Base-by-base conservation (phyloP, 306 rosid genomes). In the Fragaria vesca region DNA sequence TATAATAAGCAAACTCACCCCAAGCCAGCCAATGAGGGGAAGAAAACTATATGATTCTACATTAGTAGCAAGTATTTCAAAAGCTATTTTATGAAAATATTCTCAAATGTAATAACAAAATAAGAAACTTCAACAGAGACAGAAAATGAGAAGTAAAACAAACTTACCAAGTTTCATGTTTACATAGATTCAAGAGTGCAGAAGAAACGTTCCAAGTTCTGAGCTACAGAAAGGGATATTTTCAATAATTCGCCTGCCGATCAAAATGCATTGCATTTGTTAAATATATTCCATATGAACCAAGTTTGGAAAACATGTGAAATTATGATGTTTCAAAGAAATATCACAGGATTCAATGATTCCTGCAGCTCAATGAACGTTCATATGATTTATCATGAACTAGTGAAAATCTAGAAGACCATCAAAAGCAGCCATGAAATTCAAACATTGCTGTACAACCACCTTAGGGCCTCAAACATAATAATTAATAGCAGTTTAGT, bases 121-220 rank as follows among this genome's bases (percentile, higher is more conserved):
- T 55, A 36, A 16, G 38, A 6, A 34, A 6, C 18, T 72, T 72
- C 76, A 50, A 50, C 3, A 20, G 60, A 54, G 47, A 52, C 66
- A 42, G 51, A 68, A 43, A 2, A 43, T 43, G 52, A 21, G 54
- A 68, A 43, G 3, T 43, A 45, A 38, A 38, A 6, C 48, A 52
- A 32, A 15, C 26, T 85, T 90, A 92, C 97, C 96, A 78, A 94
- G 85, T 89, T 92, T 94, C 98, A 91, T 94, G 65, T 83, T 88
- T 15, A 75, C 80, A 55, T 62, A 62, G 77, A 86, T 66, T 50
- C 54, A 21, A 48, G 28, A 55, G 32, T 76, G 76, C 83, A 8
- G 38, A 72, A 32, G 76, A 85, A 78, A 50, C 69, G 76, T 80
- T 79, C 81, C 4, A 74, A n/a, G 66, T 80, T 79, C 80, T 2